phyloP scores from a whole-genome alignment of 2,329 filamentous ascomycete genomes.

The Ophiostoma tasmaniense region DNA sequence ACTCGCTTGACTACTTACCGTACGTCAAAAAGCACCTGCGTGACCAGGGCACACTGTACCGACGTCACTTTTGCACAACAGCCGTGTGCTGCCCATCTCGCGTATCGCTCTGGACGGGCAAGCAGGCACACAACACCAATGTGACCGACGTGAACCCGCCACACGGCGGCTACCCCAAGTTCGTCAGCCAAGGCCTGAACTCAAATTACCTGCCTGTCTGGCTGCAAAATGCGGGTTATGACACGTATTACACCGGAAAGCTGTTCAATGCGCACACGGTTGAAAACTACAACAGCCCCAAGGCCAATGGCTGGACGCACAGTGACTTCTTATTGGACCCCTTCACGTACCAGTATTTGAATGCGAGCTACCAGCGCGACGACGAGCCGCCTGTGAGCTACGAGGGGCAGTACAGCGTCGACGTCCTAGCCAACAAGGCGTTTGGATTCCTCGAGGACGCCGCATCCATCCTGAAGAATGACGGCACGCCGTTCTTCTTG shows the following conservation, averaged over 20 bases:
- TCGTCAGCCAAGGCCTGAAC: conserved; percentile 56
- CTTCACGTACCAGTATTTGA: conserved; percentile 55
- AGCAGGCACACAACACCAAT: conserved; percentile 61
- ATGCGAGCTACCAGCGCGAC: conserved; percentile 51
- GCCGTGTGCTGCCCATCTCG: conserved; percentile 60
- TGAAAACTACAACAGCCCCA: conserved; percentile 52
- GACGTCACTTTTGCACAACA: conserved; percentile 57
- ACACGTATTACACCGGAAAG: conserved; percentile 67
- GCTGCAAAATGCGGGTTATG: conserved; percentile 60
- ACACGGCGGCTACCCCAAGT: conserved; percentile 58
- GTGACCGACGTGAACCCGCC: conserved; percentile 51
- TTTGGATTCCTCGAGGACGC: conserved; percentile 55
- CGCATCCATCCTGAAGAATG: conserved; percentile 29
- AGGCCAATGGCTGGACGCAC: conserved; percentile 49
- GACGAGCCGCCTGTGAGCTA: conserved; percentile 45
- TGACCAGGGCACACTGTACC: conserved; percentile 50
- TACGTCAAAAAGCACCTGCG: conserved; percentile 36
- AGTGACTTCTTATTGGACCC: conserved; percentile 51
- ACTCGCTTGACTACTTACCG: conserved; percentile 51
- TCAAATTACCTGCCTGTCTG: conserved; percentile 61
- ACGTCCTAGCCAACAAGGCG: conserved; percentile 51
- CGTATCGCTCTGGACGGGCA: conserved; percentile 57
- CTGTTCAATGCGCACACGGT: conserved; percentile 57
- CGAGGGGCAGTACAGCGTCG: conserved; percentile 45
- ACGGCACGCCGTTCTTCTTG: neutral